Evolutionary conservation across 371 early-diverging fungal genomes (phyloP), one percentile per base, ranked within the genome.

Genomic region (Mortierella sp.): DNA sequence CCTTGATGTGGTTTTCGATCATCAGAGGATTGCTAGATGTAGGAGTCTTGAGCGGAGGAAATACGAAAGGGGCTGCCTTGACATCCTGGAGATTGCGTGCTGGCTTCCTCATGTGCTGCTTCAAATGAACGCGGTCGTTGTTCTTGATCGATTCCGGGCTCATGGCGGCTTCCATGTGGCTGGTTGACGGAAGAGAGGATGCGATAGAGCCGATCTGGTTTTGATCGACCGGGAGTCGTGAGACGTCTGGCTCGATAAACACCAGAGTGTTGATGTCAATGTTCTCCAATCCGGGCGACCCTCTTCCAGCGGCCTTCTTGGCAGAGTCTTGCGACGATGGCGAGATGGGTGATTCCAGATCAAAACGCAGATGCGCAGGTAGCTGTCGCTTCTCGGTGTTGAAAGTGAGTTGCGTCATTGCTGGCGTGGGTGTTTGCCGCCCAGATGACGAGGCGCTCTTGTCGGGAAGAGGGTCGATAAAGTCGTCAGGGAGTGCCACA

Each of bases 11-110:
- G 74, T 48, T 43, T 24, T 68, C 68, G 43, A 21, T 38, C 68
- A 68, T 68, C 24, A 41, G 43, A 68, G 68, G 68, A 68, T 41
- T 68, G 24, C 5, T n/a, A 41, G 68, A 41, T 4, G 7, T 11
- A 38, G 41, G 68, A 24, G 68, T 41, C 43, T 85, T 85, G 74
- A 85, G 82, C 2, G 86, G 86, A 12, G 86, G 86, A 49, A 85
- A 85, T 4, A 85, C 86, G 70, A 85, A 85, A 4, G 86, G 86
- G 7, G 71, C 78, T 24, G 86, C 86, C 44, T 85, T 85, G n/a
- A 85, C 86, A 21, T 85, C 86, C 68, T 82, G 86, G 32, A 85
- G 44, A 29, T 85, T 81, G 4, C 82, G 82, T 12, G 75, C 68
- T 1, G 86, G 82, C 44, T 78, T 84, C 43, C 75, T 73, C 78